These are phyloP conservation scores for Cryphonectria parasitica DNA, from an alignment of 2,329 filamentous ascomycete species.

Conservation along the genomic window DNA sequence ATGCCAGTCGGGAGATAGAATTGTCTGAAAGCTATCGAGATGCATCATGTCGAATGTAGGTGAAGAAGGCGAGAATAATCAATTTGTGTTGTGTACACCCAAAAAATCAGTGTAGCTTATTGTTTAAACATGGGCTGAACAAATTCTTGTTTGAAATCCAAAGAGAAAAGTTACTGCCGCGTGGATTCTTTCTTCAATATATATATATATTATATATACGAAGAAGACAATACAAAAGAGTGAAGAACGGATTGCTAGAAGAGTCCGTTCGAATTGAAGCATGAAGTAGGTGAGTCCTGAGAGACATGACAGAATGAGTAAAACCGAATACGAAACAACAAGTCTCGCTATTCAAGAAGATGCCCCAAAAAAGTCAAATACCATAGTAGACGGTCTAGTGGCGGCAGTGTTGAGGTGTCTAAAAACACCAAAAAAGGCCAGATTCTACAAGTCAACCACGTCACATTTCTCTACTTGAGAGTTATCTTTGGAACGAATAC, in stretches of 20 bases:
- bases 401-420: background rate
- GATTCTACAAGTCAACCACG: background rate
- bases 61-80: background rate
- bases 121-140: too few relatives aligned
- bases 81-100: background rate
- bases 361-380: background rate
- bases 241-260: background rate
- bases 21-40: conserved; percentile 1
- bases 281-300: background rate
- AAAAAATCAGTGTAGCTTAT: too few relatives aligned
- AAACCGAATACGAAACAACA: background rate
- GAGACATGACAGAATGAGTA: background rate
- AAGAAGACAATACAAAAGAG: background rate
- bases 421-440: background rate
- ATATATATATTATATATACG: background rate
- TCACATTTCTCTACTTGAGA: background rate
- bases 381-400: background rate
- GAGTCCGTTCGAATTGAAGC: background rate
- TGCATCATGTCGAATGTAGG: conserved; percentile 26
- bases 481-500: too few relatives aligned
- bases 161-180: background rate
- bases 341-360: background rate
- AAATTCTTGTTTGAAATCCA: too few relatives aligned
- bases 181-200: too few relatives aligned
- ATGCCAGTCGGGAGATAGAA: conserved; percentile 6